These are phyloP conservation scores for Colletotrichum orchidophilum DNA, from an alignment of 2,329 filamentous ascomycete genomes.

Conservation along the genomic window DNA sequence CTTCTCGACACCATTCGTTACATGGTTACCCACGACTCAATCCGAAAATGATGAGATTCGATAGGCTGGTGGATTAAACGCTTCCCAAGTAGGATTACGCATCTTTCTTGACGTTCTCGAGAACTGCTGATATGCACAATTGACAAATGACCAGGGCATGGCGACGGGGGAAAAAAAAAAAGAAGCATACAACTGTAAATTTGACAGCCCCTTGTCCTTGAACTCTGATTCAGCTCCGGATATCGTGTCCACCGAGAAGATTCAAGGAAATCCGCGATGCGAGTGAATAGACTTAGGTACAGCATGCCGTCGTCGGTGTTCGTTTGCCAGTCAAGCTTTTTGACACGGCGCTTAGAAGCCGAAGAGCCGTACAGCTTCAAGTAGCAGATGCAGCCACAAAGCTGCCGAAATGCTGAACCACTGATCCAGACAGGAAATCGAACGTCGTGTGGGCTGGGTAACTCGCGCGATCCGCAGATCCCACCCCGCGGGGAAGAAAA, in stretches of 20 bases:
- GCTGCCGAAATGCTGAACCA: slow-evolving; percentile 10
- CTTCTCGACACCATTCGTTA: slow-evolving; percentile 11
- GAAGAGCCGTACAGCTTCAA: not conserved
- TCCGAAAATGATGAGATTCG: not conserved
- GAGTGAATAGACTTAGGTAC: not conserved
- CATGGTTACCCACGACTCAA: slow-evolving; percentile 5
- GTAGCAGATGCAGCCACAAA: not conserved
- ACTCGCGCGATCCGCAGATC: slow-evolving; percentile 1
- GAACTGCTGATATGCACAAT: not conserved
- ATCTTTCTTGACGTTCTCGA: not conserved
- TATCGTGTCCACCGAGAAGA: not conserved
- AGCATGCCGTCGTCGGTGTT: slow-evolving; percentile 12
- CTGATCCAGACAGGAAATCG: not conserved
- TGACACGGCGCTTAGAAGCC: not conserved
- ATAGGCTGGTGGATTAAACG: slow-evolving; percentile 1
- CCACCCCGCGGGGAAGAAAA: slow-evolving; percentile 7
- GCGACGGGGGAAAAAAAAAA: not conserved
- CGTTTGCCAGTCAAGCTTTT: not conserved
- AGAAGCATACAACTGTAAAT: not conserved
- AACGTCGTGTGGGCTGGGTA: not conserved
- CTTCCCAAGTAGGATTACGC: not conserved
- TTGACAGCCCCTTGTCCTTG: not conserved
- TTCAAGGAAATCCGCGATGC: not conserved
- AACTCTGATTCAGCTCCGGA: slow-evolving; percentile 1
- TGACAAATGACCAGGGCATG: slow-evolving; percentile 1